Evolutionary conservation across 1,284 basidiomycete species (phyloP).

Genomic region (Stygiomarasmius scandens): DNA sequence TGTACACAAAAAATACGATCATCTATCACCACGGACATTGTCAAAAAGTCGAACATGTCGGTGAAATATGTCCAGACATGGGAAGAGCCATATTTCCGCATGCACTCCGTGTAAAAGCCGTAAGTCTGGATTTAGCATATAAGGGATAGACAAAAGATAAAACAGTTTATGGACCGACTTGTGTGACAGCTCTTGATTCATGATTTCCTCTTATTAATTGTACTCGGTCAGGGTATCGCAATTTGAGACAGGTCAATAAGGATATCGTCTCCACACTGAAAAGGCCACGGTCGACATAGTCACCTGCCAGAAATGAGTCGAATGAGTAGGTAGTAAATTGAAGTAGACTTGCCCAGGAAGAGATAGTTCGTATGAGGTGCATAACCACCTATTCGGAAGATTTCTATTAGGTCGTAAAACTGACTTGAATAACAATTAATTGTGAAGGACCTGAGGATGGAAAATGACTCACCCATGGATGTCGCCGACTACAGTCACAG

Average conservation of each 20-base stretch:
- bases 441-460: neutral
- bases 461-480: constrained; percentile 87
- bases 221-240: constrained; percentile 96
- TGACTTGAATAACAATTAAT: constrained; percentile 57
- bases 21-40: constrained; percentile 97
- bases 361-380: constrained; percentile 97
- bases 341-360: constrained; percentile 77
- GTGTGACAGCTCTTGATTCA: constrained; percentile 97
- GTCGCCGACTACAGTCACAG: constrained; percentile 99
- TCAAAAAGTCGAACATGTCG: constrained; percentile 99
- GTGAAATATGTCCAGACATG: constrained; percentile 99
- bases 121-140: constrained; percentile 74
- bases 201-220: constrained; percentile 98
- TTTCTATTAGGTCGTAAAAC: constrained; percentile 99
- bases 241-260: constrained; percentile 93
- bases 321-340: constrained; percentile 5
- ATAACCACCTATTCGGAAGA: constrained; percentile 97
- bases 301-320: constrained; percentile 57
- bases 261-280: constrained; percentile 99
- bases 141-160: constrained; percentile 17
- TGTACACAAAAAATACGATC: constrained; percentile 99
- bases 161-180: constrained; percentile 56
- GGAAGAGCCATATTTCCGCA: constrained; percentile 94
- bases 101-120: constrained; percentile 98
- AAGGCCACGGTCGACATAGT: constrained; percentile 96